Conservation (phyloP, 441 rosid genomes). For the Flueggea neowawraea region DNA sequence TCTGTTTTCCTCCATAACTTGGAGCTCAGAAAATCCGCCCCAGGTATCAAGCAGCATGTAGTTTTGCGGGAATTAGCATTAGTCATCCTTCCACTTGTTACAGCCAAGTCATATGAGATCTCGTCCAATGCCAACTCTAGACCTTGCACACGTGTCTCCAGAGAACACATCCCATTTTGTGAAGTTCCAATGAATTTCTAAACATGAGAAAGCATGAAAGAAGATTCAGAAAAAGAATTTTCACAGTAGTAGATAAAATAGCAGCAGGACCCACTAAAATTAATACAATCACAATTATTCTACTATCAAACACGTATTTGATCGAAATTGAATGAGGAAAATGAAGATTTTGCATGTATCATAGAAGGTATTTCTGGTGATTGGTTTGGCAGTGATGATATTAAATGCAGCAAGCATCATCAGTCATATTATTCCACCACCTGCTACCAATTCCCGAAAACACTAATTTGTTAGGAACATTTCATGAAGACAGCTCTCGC, state of each 20-base stretch:
- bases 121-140: slow-evolving; percentile 87
- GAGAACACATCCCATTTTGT: slow-evolving; percentile 67
- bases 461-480: no score
- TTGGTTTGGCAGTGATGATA: no score
- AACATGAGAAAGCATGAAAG: slow-evolving; percentile 11
- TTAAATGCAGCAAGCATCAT: no score
- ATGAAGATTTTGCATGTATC: no score
- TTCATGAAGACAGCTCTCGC: no score
- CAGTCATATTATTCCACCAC: no score
- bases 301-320: no score
- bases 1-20: slow-evolving; percentile 74
- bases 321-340: no score
- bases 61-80: slow-evolving; percentile 32
- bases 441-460: no score
- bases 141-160: slow-evolving; percentile 90
- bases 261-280: background rate
- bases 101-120: slow-evolving; percentile 86
- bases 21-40: slow-evolving; percentile 62
- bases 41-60: slow-evolving; percentile 75
- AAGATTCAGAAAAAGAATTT: slow-evolving; percentile 4
- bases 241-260: background rate
- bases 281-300: no score
- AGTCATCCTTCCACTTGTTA: slow-evolving; percentile 74
- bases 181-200: slow-evolving; percentile 90
- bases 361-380: no score